Percentiles rank a stretch among this genome's conserved stretches.
Evolutionary conservation across 2,329 filamentous ascomycete species (phyloP).

Genomic region (Proliferodiscus dingleyae): DNA sequence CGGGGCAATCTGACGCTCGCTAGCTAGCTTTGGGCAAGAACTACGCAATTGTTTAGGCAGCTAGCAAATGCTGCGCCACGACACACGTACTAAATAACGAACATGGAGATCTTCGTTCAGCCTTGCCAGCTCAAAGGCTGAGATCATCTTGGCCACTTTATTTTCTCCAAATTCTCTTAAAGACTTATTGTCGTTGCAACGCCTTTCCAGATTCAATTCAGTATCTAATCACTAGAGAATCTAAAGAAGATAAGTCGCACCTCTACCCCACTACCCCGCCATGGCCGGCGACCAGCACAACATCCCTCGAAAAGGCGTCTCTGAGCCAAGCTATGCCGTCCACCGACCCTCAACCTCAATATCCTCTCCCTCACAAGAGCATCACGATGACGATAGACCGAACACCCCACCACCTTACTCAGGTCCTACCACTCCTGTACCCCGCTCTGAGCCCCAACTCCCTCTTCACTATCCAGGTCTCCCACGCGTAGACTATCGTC

Average conservation of each 20-base stretch:
- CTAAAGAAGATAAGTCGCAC: not conserved
- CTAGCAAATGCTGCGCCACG: constrained; percentile 11
- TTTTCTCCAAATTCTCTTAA: not conserved
- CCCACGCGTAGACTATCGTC: constrained; percentile 24
- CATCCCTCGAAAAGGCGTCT: constrained; percentile 12
- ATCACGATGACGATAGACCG: constrained; percentile 16
- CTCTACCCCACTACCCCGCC: constrained; percentile 6
- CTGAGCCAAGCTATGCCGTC: constrained; percentile 17
- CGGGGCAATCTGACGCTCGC: not conserved
- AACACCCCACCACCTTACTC: constrained; percentile 28
- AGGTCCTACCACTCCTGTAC: too few species aligned
- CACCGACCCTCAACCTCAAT: constrained; percentile 16
- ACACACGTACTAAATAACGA: not conserved
- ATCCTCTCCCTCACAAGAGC: constrained; percentile 8
- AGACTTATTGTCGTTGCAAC: too few species aligned
- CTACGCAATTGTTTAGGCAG: constrained; percentile 6
- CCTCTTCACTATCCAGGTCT: constrained; percentile 19
- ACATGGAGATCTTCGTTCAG: constrained; percentile 5
- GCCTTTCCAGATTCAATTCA: too few species aligned
- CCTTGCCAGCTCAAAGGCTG: constrained; percentile 7
- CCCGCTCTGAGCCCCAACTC: constrained; percentile 14
- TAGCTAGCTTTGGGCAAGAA: not conserved
- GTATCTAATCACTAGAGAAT: too few species aligned
- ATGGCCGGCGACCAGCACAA: constrained; percentile 3
- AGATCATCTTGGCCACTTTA: not conserved